phyloP scores from a whole-genome alignment of 352 stramenopile genomes.

The Saprolegnia diclina region DNA sequence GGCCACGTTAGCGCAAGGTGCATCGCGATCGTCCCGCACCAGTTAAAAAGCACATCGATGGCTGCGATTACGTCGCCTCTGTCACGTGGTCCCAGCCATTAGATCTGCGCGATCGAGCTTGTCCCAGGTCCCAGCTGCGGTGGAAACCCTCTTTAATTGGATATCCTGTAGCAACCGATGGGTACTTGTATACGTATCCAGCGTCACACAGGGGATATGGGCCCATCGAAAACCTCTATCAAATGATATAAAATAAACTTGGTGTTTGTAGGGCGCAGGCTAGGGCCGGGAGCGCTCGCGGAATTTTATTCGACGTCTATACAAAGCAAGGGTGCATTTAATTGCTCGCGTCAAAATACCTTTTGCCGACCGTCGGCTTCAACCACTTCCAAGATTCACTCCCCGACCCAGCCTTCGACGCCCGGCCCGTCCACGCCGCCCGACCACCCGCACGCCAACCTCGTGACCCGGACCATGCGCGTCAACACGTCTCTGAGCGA shows the following conservation, averaged over 20 bases:
- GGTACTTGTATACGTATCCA: background rate
- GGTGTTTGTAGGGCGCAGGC: background rate
- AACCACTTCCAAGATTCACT: background rate
- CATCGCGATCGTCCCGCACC: too few species aligned
- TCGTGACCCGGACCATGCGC: conserved; percentile 19
- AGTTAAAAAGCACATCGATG: background rate
- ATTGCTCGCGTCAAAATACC: background rate
- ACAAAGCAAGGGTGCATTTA: background rate
- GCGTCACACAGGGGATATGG: too few species aligned
- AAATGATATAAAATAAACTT: background rate
- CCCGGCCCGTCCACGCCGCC: background rate
- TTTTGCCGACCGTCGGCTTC: background rate
- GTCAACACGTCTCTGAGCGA: conserved; percentile 22
- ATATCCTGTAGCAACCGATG: background rate
- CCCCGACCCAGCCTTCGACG: background rate
- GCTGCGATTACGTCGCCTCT: background rate
- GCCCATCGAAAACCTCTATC: too few species aligned
- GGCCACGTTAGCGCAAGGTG: too few species aligned
- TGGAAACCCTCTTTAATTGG: background rate
- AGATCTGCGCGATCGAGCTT: background rate
- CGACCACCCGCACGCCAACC: conserved; percentile 5
- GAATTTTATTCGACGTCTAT: background rate
- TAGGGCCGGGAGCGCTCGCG: background rate
- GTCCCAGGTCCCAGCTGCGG: background rate
- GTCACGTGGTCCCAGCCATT: background rate